A percentile compares a stretch with the other conserved stretches of the same genome.
phyloP scores from a whole-genome alignment of 2,329 filamentous ascomycete genomes.

The Alternaria longipes region DNA sequence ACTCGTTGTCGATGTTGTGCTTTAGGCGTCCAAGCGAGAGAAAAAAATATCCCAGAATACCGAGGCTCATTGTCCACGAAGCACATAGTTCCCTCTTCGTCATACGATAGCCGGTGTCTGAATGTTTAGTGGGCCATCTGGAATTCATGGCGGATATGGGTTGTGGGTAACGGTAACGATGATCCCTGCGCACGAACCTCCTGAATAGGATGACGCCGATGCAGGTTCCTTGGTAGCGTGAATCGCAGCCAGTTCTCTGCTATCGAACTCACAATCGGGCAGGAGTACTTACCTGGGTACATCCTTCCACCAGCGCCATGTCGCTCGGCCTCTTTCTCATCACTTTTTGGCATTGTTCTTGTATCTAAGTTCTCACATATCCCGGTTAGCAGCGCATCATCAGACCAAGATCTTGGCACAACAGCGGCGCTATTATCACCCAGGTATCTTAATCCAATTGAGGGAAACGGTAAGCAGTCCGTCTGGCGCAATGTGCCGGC shows the following conservation, averaged over 20 bases:
- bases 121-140: background rate
- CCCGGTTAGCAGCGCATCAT: slow-evolving; percentile 12
- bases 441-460: slow-evolving; percentile 7
- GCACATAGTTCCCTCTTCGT: background rate
- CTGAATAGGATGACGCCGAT: background rate
- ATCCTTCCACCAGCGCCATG: slow-evolving; percentile 7
- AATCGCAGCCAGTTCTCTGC: background rate
- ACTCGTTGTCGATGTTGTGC: background rate
- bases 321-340: slow-evolving; percentile 11
- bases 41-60: background rate
- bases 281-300: slow-evolving; percentile 8
- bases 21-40: background rate
- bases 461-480: slow-evolving; percentile 26
- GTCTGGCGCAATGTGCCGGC: slow-evolving; percentile 5
- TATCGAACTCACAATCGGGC: background rate
- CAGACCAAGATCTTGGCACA: slow-evolving; percentile 3
- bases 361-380: slow-evolving; percentile 1
- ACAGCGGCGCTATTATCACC: background rate
- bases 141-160: slow-evolving; percentile 1
- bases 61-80: background rate
- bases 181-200: slow-evolving; percentile 1
- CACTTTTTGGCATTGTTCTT: background rate
- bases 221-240: slow-evolving; percentile 5
- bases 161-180: background rate
- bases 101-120: slow-evolving; percentile 1